Evolutionary conservation across 345 rosid species (phyloP).

Genomic region (Conringia planisiliqua): DNA sequence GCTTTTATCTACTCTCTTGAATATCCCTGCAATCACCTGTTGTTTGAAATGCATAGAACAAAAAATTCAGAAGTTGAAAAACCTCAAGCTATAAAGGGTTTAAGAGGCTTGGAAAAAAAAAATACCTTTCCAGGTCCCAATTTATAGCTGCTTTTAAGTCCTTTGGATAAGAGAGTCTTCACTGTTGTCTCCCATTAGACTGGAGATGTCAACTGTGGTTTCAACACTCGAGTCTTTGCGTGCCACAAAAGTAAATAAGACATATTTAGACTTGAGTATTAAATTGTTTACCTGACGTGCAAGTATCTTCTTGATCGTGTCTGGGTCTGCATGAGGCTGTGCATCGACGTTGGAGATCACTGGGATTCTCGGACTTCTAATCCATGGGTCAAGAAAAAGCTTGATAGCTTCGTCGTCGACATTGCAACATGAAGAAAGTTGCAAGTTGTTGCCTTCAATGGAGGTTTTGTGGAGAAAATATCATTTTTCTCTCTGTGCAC

Average conservation of each 20-base stretch:
- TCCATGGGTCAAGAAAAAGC: conserved; percentile 47
- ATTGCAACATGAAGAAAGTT: conserved; percentile 25
- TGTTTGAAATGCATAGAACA: conserved; percentile 7
- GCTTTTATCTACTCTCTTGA: conserved; percentile 83
- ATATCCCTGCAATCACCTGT: conserved; percentile 94
- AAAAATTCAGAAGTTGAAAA: background rate
- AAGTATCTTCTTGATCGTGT: conserved; percentile 78
- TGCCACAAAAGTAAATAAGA: background rate
- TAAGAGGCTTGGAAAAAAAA: background rate
- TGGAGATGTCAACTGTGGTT: conserved; percentile 86
- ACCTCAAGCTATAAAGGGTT: background rate
- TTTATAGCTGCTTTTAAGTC: conserved; percentile 78
- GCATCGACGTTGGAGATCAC: conserved; percentile 97
- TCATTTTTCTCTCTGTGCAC: background rate
- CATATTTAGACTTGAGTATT: background rate
- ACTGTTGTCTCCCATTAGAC: conserved; percentile 99
- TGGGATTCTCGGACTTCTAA: conserved; percentile 81
- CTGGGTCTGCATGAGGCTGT: conserved; percentile 88
- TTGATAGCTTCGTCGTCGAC: conserved; percentile 55
- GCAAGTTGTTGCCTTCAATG: conserved; percentile 29
- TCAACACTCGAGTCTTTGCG: background rate
- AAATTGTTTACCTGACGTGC: conserved; percentile 64
- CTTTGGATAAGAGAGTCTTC: conserved; percentile 65
- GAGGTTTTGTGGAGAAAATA: background rate
- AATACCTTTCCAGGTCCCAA: conserved; percentile 97